Conservation (phyloP, 192 early-diverging fungal genomes). For the Coemansia sp. region DNA sequence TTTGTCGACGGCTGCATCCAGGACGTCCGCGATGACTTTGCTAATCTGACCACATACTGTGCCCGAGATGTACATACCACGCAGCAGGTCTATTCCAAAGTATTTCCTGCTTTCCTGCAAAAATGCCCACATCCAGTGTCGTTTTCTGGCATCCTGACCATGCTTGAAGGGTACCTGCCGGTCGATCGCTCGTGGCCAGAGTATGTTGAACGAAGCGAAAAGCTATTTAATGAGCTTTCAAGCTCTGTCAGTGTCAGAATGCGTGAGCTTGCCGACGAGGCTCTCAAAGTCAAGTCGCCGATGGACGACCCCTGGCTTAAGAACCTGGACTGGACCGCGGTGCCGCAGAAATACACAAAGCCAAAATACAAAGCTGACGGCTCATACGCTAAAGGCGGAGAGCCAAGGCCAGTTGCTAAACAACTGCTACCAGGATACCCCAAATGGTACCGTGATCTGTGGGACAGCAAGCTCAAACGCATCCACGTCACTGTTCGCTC, state of each 20-base stretch:
- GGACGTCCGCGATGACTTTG: conserved; percentile 66
- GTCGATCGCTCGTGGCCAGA: conserved; percentile 77
- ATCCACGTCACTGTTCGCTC: conserved; percentile 71
- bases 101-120: conserved; percentile 68
- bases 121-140: conserved; percentile 95
- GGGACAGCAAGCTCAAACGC: conserved; percentile 57
- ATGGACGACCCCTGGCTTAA: conserved; percentile 75
- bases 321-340: conserved; percentile 73
- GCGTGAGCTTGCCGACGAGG: conserved; percentile 51
- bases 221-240: conserved; percentile 56
- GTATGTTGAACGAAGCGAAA: conserved; percentile 64
- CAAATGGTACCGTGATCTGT: conserved; percentile 83
- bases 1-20: conserved; percentile 62
- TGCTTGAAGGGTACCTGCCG: conserved; percentile 84
- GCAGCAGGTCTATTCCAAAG: conserved; percentile 64
- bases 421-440: conserved; percentile 62
- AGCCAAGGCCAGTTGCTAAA: conserved; percentile 43
- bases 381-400: conserved; percentile 47
- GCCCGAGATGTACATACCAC: conserved; percentile 84
- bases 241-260: conserved; percentile 51
- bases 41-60: conserved; percentile 76
- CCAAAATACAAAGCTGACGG: conserved; percentile 33
- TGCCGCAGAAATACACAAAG: conserved; percentile 53
- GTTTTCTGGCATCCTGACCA: conserved; percentile 86
- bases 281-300: conserved; percentile 34